Percentiles rank a stretch among this genome's conserved stretches.
Evolutionary conservation across 352 stramenopile species (phyloP).

Genomic region (Phytophthora tubulina): DNA sequence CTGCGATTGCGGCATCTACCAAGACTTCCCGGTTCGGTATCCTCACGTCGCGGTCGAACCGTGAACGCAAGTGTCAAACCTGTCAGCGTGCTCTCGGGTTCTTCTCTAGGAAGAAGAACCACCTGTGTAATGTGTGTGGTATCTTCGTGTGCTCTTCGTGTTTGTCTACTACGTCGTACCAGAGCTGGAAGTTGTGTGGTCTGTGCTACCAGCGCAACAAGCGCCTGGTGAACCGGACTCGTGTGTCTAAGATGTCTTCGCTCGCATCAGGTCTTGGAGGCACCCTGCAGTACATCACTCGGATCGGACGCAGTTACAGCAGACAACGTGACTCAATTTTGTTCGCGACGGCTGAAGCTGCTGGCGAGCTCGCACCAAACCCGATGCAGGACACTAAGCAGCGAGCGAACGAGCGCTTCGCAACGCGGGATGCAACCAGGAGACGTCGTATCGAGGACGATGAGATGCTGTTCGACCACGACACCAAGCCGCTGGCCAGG

Average conservation of each 20-base stretch:
- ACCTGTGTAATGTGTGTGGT: conserved; percentile 71
- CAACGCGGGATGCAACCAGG: conserved; percentile 12
- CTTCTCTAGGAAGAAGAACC: conserved; percentile 69
- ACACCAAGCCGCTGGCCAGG: conserved; percentile 43
- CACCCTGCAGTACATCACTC: conserved; percentile 46
- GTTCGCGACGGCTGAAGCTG: conserved; percentile 45
- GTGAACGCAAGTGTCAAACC: conserved; percentile 70
- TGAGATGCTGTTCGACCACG: conserved; percentile 39
- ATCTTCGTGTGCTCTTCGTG: conserved; percentile 72
- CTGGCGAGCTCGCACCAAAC: conserved; percentile 39
- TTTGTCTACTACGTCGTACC: conserved; percentile 68
- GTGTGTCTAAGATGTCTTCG: conserved; percentile 61
- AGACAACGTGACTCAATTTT: conserved; percentile 53
- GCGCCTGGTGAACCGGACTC: conserved; percentile 62
- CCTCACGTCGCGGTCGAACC: conserved; percentile 45
- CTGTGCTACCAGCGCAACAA: conserved; percentile 77
- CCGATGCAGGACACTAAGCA: conserved; percentile 45
- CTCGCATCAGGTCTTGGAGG: conserved; percentile 46
- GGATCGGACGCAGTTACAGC: conserved; percentile 49
- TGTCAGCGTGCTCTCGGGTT: conserved; percentile 69
- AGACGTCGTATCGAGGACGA: conserved; percentile 44
- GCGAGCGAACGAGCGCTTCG: conserved; percentile 28
- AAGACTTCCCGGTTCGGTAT: conserved; percentile 43
- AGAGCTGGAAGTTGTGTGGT: conserved; percentile 67
- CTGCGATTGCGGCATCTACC: conserved; percentile 31